Base-by-base conservation (phyloP, 2,329 filamentous ascomycete species). In the Colletotrichum tabaci region DNA sequence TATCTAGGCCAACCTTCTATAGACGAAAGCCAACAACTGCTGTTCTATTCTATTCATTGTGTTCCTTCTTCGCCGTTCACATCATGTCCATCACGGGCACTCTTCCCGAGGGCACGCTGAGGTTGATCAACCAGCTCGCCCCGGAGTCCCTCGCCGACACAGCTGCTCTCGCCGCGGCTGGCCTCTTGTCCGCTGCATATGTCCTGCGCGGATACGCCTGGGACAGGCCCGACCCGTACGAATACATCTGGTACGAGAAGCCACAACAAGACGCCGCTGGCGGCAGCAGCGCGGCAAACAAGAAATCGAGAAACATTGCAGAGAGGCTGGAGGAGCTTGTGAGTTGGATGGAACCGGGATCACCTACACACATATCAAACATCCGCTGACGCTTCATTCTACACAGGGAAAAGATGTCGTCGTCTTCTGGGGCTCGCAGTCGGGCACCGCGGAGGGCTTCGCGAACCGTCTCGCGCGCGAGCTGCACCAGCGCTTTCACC, bases 401-500 rank as follows among this genome's bases (percentile, higher is more conserved):
- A 7, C 26, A 0, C 35, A 69, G 66, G 61, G 61, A 52, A 69
- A 65, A 53, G 66, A 69, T 53, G 66, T 69, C 18, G 66, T 85
- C 26, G 79, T 86, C 46, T 84, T 87, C 77, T 87, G 82, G 82
- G 84, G 84, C n/a, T 86, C 84, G 2, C 84, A 86, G 71, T 85
- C 84, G 4, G 84, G 85, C 10, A 85, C 84, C 0, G 83, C 84
- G 0, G 84, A 86, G 72, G 78, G 79, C 12, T 80, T 85, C 61
- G 84, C 84, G 9, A 79, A 80, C 61, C 78, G 79, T 6, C 76
- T 86, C 0, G 80, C 79, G 4, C 78, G 81, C 57, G 84, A 87
- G 60, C 80, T 80, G 55, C 76, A 78, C 21, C 77, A 78, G 40
- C 78, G 80, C 21, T 85, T 85, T 58, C 82, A 83, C 6, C 76